Evolutionary conservation across 1,139 yeast genomes (phyloP).

Genomic region (Blastobotrys buckinghamii): DNA sequence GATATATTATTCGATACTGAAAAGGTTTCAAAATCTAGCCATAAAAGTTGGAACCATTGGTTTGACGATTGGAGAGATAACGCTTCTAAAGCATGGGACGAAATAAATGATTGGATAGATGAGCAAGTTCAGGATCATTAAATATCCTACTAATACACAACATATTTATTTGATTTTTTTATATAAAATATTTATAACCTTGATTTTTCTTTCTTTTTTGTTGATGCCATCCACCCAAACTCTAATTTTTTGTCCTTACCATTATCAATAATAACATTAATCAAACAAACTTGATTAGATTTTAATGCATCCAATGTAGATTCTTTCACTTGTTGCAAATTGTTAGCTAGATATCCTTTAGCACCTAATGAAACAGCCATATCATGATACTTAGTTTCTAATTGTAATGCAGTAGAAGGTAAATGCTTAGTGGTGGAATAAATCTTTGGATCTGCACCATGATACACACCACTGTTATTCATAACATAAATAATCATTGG

Average conservation of each 20-base stretch:
- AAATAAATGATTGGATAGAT: conserved; percentile 3
- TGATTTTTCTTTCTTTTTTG: conserved; percentile 25
- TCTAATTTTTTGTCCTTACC: conserved; percentile 48
- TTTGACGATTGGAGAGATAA: conserved; percentile 1
- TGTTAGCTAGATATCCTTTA: conserved; percentile 43
- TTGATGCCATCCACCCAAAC: conserved; percentile 59
- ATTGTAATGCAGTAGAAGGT: conserved; percentile 54
- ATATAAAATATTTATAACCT: not conserved
- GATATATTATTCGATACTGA: conserved; percentile 22
- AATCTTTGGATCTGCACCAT: conserved; percentile 43
- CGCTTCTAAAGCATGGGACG: not conserved
- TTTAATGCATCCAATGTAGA: conserved; percentile 40
- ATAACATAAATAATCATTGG: conserved; percentile 54
- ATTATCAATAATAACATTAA: conserved; percentile 54
- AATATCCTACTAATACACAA: no score
- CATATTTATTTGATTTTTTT: not conserved
- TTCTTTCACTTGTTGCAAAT: conserved; percentile 35
- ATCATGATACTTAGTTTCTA: conserved; percentile 49
- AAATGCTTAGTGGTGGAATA: conserved; percentile 29
- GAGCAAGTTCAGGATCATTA: not conserved
- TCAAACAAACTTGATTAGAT: conserved; percentile 38
- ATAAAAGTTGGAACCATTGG: conserved; percentile 6
- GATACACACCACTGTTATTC: conserved; percentile 66
- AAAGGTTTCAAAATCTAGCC: not conserved
- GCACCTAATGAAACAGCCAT: conserved; percentile 52